Conservation (phyloP, 441 rosid genomes). For the Pelargonium australe region DNA sequence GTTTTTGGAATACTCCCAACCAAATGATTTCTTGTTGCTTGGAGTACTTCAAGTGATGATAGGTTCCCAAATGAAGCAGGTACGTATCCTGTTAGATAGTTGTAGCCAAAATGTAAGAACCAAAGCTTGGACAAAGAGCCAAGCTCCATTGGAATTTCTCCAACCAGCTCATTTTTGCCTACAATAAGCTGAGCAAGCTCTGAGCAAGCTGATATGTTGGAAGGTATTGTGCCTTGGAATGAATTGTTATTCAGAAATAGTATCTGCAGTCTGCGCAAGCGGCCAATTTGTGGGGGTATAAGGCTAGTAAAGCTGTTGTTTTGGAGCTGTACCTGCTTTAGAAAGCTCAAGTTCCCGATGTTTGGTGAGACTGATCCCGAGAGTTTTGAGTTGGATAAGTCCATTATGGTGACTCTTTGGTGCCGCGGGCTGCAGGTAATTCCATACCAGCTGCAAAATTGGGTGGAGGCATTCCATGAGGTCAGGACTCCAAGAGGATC, state of each 20-base stretch:
- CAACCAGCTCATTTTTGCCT: not conserved
- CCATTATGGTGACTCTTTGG: conserved; percentile 14
- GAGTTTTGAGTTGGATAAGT: conserved; percentile 8
- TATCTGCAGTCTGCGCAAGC: not conserved
- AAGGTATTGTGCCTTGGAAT: conserved; percentile 15
- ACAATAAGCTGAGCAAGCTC: not conserved
- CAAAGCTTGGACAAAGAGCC: conserved; percentile 10
- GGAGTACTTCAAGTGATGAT: conserved; percentile 12
- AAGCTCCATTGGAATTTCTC: conserved; percentile 14
- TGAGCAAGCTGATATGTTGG: conserved; percentile 16
- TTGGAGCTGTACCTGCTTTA: not conserved
- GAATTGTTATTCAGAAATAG: conserved; percentile 10
- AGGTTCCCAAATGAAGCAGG: conserved; percentile 26
- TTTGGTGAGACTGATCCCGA: conserved; percentile 15
- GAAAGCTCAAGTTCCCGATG: conserved; percentile 25
- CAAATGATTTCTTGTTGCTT: conserved; percentile 1
- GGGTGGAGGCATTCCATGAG: conserved; percentile 18
- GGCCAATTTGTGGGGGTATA: conserved; percentile 17
- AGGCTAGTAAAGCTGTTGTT: conserved; percentile 9
- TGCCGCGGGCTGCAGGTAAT: conserved; percentile 12
- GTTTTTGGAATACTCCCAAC: conserved; percentile 22
- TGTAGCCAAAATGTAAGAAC: not conserved
- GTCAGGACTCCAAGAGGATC: conserved; percentile 12
- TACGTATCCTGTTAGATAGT: conserved; percentile 19
- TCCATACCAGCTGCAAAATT: conserved; percentile 21